Base-by-base conservation (phyloP, 495 filamentous ascomycete genomes). In the Hypoxylon cercidicola region DNA sequence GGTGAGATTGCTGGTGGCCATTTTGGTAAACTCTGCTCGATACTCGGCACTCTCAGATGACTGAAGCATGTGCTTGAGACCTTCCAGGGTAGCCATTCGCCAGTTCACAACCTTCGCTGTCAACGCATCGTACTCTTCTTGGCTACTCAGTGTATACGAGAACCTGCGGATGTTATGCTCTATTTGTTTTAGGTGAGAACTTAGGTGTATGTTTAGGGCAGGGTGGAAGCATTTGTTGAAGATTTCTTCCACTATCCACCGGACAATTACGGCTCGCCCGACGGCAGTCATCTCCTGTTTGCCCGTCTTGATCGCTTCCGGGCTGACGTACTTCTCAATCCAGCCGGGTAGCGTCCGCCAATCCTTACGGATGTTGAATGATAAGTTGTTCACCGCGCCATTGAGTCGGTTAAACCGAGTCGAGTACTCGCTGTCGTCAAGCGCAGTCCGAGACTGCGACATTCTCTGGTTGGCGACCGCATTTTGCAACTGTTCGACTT, bases 231-330 rank as follows among this genome's bases (percentile, higher is more conserved):
- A 90, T 43, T 87, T 85, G 70, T 96, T 89, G 73, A 98, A 92
- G 20, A 97, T 84, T 71, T 98, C 93, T 13, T 98, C 91, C 18
- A 93, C 88, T 13, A 99, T 80, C 92, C 95, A 99, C 55, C 88
- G 84, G 25, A 91, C 89, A 60, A 99, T 93, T 45, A 91, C 85
- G 5, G 96, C 93, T 23, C 94, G 87, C n/a, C 95, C 95, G 19
- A 97, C 89, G 4, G 91, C 92, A 5, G 92, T 97, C 95, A 99
- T 99, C 71, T 99, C 95, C 73, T 97, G 92, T 55, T 90, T 95
- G 52, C 93, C 94, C 12, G 85, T 89, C 46, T 83, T 79, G 21
- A 91, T 81, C 1, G 94, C 93, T 60, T 97, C 93, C 48, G 88
- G 81, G 72, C 93, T 97, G 65, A 96, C 91, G 50, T 84, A 89